Evolutionary conservation across 1,284 basidiomycete genomes (phyloP).

Genomic region (Boletellus sp.): DNA sequence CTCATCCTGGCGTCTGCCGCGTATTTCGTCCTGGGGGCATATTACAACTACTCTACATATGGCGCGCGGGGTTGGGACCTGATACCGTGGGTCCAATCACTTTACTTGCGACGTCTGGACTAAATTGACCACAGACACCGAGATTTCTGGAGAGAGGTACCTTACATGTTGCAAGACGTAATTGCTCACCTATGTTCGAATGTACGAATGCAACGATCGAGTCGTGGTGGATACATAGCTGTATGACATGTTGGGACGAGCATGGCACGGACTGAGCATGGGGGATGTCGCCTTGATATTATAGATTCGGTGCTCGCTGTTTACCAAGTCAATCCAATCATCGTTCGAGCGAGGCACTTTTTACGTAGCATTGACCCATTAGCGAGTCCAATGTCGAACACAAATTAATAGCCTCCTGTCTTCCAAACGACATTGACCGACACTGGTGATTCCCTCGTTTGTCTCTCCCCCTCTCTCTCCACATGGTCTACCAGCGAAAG

Average conservation of each 20-base stretch:
- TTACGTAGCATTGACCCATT: slow-evolving; percentile 17
- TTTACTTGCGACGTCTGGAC: slow-evolving; percentile 1
- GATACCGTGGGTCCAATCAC: slow-evolving; percentile 58
- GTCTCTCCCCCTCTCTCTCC: background rate
- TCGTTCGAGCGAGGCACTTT: background rate
- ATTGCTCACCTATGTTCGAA: slow-evolving; percentile 70
- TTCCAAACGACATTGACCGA: background rate
- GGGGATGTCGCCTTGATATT: slow-evolving; percentile 1
- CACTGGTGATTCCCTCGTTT: background rate
- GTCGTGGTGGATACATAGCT: slow-evolving; percentile 70
- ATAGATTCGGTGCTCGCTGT: slow-evolving; percentile 10
- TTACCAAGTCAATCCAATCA: slow-evolving; percentile 1
- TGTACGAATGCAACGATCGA: slow-evolving; percentile 62
- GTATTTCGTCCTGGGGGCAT: slow-evolving; percentile 74
- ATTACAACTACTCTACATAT: slow-evolving; percentile 81
- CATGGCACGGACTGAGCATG: background rate
- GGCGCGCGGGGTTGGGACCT: slow-evolving; percentile 76
- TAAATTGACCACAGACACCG: slow-evolving; percentile 55
- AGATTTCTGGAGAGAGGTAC: slow-evolving; percentile 84
- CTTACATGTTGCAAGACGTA: slow-evolving; percentile 77
- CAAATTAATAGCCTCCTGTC: slow-evolving; percentile 26
- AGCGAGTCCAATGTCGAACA: slow-evolving; percentile 20
- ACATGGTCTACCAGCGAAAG: slow-evolving; percentile 36
- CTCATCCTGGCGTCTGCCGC: slow-evolving; percentile 60
- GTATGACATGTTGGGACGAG: slow-evolving; percentile 43